These are phyloP conservation scores for Leonotis leonurus DNA, from an alignment of 257 asterid genomes.

Conservation along the genomic window DNA sequence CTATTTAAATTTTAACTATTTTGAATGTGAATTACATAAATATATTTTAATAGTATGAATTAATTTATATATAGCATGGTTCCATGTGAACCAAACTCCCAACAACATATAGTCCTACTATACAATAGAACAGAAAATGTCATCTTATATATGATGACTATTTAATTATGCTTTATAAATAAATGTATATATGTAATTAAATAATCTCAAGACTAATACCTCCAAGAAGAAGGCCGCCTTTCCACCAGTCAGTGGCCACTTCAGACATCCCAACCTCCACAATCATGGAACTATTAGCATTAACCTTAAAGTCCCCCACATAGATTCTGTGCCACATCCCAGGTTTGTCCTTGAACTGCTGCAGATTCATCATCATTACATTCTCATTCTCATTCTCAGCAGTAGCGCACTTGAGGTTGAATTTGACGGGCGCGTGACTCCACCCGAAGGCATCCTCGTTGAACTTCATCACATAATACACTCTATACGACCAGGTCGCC, in stretches of 20 bases:
- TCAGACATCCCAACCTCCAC: constrained; percentile 4
- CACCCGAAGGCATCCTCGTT: constrained; percentile 3
- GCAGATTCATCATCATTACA: not conserved
- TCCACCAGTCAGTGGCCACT: constrained; percentile 5
- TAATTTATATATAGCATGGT: too few species aligned
- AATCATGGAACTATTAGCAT: not conserved
- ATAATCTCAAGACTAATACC: not conserved
- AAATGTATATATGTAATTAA: not conserved
- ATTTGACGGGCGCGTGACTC: not conserved
- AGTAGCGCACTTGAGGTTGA: not conserved
- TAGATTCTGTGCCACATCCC: not conserved
- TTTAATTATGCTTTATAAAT: too few species aligned
- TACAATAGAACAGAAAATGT: too few species aligned
- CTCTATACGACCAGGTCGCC: not conserved
- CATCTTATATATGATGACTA: too few species aligned
- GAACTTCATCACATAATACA: not conserved
- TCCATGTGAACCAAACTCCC: too few species aligned
- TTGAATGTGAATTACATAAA: too few species aligned
- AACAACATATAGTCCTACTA: too few species aligned
- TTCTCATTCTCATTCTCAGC: not conserved
- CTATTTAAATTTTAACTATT: too few species aligned
- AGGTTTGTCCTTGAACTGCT: not conserved
- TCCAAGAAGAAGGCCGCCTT: not conserved
- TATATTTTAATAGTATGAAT: too few species aligned
- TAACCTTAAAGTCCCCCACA: not conserved